A percentile compares a stretch with the other conserved stretches of the same genome.
Conservation (phyloP, 2,329 filamentous ascomycete genomes). For the Arthroderma sp. region DNA sequence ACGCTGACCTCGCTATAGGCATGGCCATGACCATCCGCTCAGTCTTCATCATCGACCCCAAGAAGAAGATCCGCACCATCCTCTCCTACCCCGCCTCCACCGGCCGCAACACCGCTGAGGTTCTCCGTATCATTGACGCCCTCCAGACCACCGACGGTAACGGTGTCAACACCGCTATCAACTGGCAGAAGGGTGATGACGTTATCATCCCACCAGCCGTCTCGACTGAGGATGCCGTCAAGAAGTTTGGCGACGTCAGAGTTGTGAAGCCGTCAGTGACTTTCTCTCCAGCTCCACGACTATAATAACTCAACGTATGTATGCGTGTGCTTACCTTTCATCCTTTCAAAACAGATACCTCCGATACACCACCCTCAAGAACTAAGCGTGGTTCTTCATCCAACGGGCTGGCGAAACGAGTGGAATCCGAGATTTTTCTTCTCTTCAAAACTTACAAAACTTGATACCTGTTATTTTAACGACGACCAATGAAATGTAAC, state of each 20-base stretch:
- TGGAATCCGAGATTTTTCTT: too few species aligned
- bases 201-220: slow-evolving; percentile 81
- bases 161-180: slow-evolving; percentile 75
- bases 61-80: slow-evolving; percentile 84
- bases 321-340: not conserved
- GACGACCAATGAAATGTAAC: not conserved
- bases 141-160: slow-evolving; percentile 77
- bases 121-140: slow-evolving; percentile 65
- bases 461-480: not conserved
- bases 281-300: not conserved
- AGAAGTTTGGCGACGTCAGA: slow-evolving; percentile 65
- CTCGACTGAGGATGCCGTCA: slow-evolving; percentile 71
- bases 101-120: slow-evolving; percentile 68
- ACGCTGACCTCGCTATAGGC: slow-evolving; percentile 6
- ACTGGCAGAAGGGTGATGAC: slow-evolving; percentile 80
- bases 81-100: slow-evolving; percentile 87
- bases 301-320: too few species aligned
- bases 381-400: slow-evolving; percentile 7
- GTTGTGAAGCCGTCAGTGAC: slow-evolving; percentile 44
- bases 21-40: slow-evolving; percentile 89
- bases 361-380: slow-evolving; percentile 24
- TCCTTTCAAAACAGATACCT: slow-evolving; percentile 18
- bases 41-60: slow-evolving; percentile 88
- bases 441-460: too few species aligned
- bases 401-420: too few species aligned